Evolutionary conservation across 768 basidiomycete species (phyloP).

Genomic region (Sporobolomyces phaffii): DNA sequence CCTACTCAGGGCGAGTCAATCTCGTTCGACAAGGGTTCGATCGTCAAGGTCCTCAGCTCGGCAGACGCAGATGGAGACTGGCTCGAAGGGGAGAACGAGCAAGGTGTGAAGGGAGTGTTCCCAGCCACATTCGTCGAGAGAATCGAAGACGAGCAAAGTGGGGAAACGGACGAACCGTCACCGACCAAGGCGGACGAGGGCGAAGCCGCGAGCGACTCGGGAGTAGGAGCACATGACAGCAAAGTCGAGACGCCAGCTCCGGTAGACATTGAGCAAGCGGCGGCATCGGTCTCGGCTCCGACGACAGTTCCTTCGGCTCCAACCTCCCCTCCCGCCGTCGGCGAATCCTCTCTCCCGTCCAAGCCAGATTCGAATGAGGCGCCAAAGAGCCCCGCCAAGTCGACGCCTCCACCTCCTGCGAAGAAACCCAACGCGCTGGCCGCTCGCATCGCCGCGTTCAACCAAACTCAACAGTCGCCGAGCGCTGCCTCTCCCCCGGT

Average conservation of each 20-base stretch:
- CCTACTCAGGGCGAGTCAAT: constrained; percentile 8
- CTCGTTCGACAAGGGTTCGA: constrained; percentile 26
- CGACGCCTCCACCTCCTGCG: constrained; percentile 9
- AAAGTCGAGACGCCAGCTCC: constrained; percentile 27
- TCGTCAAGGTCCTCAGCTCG: constrained; percentile 14
- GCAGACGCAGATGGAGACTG: constrained; percentile 40
- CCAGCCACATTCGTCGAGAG: constrained; percentile 25
- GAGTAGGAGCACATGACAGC: neutral
- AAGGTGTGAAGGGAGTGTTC: constrained; percentile 27
- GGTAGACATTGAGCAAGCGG: constrained; percentile 24
- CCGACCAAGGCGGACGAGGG: neutral
- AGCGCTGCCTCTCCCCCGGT: neutral
- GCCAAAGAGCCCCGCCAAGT: neutral
- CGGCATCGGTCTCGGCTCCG: neutral
- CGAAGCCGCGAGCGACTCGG: neutral
- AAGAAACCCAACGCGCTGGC: constrained; percentile 30
- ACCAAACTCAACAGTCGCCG: neutral
- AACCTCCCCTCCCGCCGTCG: neutral
- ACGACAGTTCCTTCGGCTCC: constrained; percentile 2
- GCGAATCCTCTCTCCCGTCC: neutral
- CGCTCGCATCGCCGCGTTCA: constrained; percentile 28
- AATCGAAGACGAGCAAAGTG: constrained; percentile 2
- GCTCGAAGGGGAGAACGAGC: constrained; percentile 21
- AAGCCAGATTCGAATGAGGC: neutral
- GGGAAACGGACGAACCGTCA: neutral